Percentiles rank a stretch among this genome's conserved stretches.
Evolutionary conservation across 1,284 basidiomycete genomes (phyloP).

Genomic region (Bjerkandera adusta): DNA sequence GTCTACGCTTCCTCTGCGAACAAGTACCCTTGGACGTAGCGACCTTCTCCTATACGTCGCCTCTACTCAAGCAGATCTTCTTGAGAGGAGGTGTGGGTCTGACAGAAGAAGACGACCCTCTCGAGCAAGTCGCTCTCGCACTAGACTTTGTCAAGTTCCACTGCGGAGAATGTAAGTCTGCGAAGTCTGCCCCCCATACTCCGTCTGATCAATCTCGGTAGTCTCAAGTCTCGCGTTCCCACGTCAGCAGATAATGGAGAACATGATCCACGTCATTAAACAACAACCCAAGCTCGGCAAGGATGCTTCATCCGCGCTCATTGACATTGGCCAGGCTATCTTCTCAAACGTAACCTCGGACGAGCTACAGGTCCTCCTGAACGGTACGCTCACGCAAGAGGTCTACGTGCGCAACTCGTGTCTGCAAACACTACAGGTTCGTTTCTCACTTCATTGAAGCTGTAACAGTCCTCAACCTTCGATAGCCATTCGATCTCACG

Average conservation of each 20-base stretch:
- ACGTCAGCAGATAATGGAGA: constrained; percentile 65
- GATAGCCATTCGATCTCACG: constrained; percentile 89
- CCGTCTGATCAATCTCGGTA: constrained; percentile 29
- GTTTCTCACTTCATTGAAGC: constrained; percentile 13
- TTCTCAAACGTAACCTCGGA: constrained; percentile 58
- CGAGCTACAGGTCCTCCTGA: constrained; percentile 70
- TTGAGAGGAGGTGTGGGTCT: constrained; percentile 62
- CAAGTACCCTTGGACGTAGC: constrained; percentile 82
- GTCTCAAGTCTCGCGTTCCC: constrained; percentile 74
- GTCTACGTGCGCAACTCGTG: constrained; percentile 88
- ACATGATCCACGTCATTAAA: constrained; percentile 75
- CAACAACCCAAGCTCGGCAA: constrained; percentile 84
- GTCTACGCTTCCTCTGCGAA: constrained; percentile 81
- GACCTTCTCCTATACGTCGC: constrained; percentile 82
- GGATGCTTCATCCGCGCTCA: constrained; percentile 81
- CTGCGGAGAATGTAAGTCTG: constrained; percentile 72
- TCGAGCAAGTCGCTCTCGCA: constrained; percentile 87
- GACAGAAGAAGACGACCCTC: constrained; percentile 68
- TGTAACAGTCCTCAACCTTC: neutral
- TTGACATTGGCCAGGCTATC: constrained; percentile 85
- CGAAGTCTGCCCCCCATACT: neutral
- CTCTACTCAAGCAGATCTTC: constrained; percentile 76
- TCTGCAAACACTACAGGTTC: constrained; percentile 87
- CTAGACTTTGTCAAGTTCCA: constrained; percentile 90
- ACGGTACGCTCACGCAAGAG: constrained; percentile 84